Evolutionary conservation across 2,329 filamentous ascomycete species (phyloP), one percentile per base, ranked within the genome.

Genomic region (Aspergillus sp.): DNA sequence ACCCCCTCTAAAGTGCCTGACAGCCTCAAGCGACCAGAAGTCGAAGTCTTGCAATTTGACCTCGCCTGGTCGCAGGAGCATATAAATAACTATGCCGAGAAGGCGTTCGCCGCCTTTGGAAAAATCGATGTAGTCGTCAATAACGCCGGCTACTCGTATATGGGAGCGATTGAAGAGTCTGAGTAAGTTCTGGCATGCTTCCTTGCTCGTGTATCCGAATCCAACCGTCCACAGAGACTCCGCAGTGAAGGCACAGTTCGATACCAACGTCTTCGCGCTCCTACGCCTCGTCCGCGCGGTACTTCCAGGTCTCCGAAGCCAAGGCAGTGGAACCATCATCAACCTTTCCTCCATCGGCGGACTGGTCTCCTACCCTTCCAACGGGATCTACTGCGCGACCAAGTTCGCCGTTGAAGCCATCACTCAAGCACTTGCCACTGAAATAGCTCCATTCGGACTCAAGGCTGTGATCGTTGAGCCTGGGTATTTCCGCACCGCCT

Each of bases 321-420:
- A 58, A 23, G 55, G 55, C 31, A 58, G 28, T 15, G 55, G 55
- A n/a, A 58, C 55, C 19, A 52, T 58, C 34, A 45, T 58, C 7
- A 58, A 58, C 48, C 45, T 58, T 34, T 58, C 55, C 15, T 58
- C 55, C 7, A 52, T 58, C 23, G 55, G 55, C 38, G 55, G 55
- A 6, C 19, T 58, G 5, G 4, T 19, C n/a, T 58, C 55, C 23
- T 28, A n/a, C 30, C 47, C 55, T 7, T 30, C 34, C 2, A 58
- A 58, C 30, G 55, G 55, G 4, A 58, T 58, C 34, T 58, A 58
- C 48, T 58, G 55, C n/a, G 34, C 47, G 9, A 58, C 55, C 1
- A 58, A 58, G 28, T 58, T 58, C 22, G 55, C 55, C 8, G 34
- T 58, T 13, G 55, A 58, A 22, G 55, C 15, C 7, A 15, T 58